These are phyloP conservation scores for Bryoerythrophyllum caledonicum DNA, from an alignment of 225 moss, liverwort and hornwort genomes.

Conservation along the genomic window DNA sequence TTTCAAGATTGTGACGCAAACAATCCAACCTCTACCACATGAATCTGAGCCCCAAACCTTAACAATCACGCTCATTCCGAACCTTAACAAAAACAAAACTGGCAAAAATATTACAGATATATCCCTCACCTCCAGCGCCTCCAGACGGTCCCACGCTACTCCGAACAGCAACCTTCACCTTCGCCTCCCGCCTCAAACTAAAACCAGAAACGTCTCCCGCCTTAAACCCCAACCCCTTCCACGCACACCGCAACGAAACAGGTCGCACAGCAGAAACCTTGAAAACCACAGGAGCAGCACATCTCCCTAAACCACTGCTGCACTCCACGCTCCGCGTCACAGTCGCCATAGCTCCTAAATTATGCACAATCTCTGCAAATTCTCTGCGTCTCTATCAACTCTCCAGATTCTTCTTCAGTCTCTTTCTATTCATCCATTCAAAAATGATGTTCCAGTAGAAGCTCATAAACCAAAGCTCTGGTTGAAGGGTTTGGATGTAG, in stretches of 20 bases:
- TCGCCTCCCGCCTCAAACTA: not conserved
- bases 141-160: constrained; percentile 26
- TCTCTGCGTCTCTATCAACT: constrained; percentile 1
- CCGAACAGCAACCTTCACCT: not conserved
- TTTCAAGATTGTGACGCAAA: too few species aligned
- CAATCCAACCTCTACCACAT: not conserved
- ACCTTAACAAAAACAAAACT: too few species aligned
- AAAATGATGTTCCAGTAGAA: too few species aligned
- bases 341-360: constrained; percentile 25
- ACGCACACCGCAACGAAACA: constrained; percentile 22
- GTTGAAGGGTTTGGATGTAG: too few species aligned
- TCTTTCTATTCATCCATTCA: too few species aligned
- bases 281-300: not conserved
- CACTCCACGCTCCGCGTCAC: constrained; percentile 19
- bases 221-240: constrained; percentile 15
- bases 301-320: constrained; percentile 4
- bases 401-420: not conserved
- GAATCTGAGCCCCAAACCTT: not conserved
- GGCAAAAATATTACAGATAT: not conserved
- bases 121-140: constrained; percentile 13
- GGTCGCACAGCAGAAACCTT: not conserved
- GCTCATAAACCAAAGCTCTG: too few species aligned
- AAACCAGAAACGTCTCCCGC: not conserved
- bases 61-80: not conserved
- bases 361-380: not conserved